Percentiles rank a stretch among this genome's conserved stretches.
Conservation (phyloP, 768 basidiomycete species). For the Russula ochroleuca region DNA sequence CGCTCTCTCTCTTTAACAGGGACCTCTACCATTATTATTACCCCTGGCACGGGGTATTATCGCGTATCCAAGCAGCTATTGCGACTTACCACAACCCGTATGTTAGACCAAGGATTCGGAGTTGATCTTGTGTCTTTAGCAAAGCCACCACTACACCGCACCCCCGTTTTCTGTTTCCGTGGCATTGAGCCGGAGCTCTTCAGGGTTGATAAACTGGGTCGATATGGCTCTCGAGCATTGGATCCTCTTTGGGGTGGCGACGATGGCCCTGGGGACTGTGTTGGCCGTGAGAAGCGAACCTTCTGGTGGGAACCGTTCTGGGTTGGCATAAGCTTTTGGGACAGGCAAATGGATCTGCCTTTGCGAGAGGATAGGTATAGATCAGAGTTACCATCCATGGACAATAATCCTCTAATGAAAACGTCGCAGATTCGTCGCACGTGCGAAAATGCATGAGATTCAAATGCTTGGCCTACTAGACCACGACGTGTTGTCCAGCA, state of each 20-base stretch:
- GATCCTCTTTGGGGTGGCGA: slow-evolving; percentile 78
- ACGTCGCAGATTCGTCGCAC: slow-evolving; percentile 70
- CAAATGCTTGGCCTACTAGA: slow-evolving; percentile 91
- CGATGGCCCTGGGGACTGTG: slow-evolving; percentile 39
- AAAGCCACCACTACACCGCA: slow-evolving; percentile 89
- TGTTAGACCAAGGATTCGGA: slow-evolving; percentile 90
- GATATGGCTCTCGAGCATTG: slow-evolving; percentile 43
- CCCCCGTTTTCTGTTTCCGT: slow-evolving; percentile 87
- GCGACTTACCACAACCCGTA: slow-evolving; percentile 85
- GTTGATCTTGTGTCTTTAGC: slow-evolving; percentile 84
- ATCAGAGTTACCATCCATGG: slow-evolving; percentile 5
- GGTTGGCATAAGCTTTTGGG: slow-evolving; percentile 80
- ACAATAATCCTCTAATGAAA: neutral
- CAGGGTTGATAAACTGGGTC: slow-evolving; percentile 45
- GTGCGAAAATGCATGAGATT: slow-evolving; percentile 96
- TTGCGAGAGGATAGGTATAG: slow-evolving; percentile 70
- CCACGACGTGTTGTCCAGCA: slow-evolving; percentile 84
- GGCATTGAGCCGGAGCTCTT: slow-evolving; percentile 52
- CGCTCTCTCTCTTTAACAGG: slow-evolving; percentile 90
- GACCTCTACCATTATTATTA: slow-evolving; percentile 74
- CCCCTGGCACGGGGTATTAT: slow-evolving; percentile 92
- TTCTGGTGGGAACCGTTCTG: slow-evolving; percentile 94
- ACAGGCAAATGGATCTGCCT: slow-evolving; percentile 80
- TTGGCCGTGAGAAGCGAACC: slow-evolving; percentile 44
- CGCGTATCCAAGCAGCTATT: slow-evolving; percentile 87